Conservation (phyloP, 306 rosid genomes). For the Fragaria nilgerrensis region DNA sequence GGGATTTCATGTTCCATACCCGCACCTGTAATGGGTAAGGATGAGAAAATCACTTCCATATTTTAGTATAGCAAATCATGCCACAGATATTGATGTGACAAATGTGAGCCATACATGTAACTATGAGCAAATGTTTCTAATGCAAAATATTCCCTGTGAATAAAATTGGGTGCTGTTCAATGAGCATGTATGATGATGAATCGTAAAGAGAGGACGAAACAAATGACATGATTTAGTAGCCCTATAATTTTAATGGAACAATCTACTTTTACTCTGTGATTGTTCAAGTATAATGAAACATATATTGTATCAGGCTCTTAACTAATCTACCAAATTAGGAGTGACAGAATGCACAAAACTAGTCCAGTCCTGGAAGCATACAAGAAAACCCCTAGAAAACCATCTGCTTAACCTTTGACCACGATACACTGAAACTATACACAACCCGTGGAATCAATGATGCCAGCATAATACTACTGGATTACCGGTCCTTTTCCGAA, state of each 20-base stretch:
- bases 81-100: not conserved
- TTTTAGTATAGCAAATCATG: not conserved
- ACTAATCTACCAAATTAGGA: too few species aligned
- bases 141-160: not conserved
- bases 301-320: too few species aligned
- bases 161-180: not conserved
- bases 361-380: not conserved
- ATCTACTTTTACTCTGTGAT: not conserved
- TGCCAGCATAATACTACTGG: not conserved
- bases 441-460: not conserved
- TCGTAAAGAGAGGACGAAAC: not conserved
- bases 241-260: not conserved
- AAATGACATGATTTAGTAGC: not conserved
- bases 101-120: not conserved
- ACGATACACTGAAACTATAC: not conserved
- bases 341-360: not conserved
- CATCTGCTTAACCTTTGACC: not conserved
- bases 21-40: conserved; percentile 58
- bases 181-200: not conserved
- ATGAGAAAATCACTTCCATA: not conserved
- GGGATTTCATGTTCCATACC: conserved; percentile 93
- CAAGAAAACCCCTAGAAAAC: not conserved
- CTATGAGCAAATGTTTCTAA: not conserved
- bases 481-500: too few species aligned
- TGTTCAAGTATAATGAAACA: not conserved